Evolutionary conservation across 192 early-diverging fungal genomes (phyloP).

Genomic region (Coemansia sp.): DNA sequence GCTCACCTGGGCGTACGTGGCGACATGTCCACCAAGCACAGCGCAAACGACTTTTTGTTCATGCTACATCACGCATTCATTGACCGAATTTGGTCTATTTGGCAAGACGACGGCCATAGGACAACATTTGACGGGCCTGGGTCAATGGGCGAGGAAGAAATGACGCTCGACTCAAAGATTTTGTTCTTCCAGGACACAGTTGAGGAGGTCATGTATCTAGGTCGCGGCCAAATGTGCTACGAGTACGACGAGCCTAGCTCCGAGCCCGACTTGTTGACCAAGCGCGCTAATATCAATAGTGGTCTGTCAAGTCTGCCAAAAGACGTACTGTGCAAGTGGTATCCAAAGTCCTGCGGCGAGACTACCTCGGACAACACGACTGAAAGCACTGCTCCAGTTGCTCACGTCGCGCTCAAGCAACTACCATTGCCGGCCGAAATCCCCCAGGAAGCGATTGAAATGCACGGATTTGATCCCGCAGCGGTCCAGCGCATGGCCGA

Average conservation of each 20-base stretch:
- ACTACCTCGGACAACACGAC: not conserved
- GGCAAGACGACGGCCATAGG: slow-evolving; percentile 43
- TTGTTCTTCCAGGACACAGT: slow-evolving; percentile 23
- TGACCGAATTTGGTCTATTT: slow-evolving; percentile 57
- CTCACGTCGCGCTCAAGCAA: not conserved
- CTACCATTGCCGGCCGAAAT: slow-evolving; percentile 1
- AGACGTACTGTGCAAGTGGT: slow-evolving; percentile 7
- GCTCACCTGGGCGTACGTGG: slow-evolving; percentile 44
- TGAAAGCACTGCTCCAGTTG: not conserved
- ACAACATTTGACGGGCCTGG: slow-evolving; percentile 32
- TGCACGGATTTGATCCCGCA: not conserved
- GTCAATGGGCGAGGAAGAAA: slow-evolving; percentile 9
- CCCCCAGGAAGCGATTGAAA: not conserved
- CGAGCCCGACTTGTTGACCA: slow-evolving; percentile 1
- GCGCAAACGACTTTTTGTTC: slow-evolving; percentile 60
- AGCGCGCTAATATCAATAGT: not conserved
- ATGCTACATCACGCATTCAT: slow-evolving; percentile 61
- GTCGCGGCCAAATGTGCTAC: slow-evolving; percentile 43
- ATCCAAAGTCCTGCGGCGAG: slow-evolving; percentile 6
- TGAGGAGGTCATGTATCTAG: slow-evolving; percentile 31
- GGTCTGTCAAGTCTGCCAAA: not conserved
- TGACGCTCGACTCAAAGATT: slow-evolving; percentile 23
- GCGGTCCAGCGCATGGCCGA: not conserved
- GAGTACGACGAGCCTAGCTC: slow-evolving; percentile 12
- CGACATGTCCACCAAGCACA: slow-evolving; percentile 42